Conservation (phyloP, 768 basidiomycete species). For the Phlebiopsis gigantea region DNA sequence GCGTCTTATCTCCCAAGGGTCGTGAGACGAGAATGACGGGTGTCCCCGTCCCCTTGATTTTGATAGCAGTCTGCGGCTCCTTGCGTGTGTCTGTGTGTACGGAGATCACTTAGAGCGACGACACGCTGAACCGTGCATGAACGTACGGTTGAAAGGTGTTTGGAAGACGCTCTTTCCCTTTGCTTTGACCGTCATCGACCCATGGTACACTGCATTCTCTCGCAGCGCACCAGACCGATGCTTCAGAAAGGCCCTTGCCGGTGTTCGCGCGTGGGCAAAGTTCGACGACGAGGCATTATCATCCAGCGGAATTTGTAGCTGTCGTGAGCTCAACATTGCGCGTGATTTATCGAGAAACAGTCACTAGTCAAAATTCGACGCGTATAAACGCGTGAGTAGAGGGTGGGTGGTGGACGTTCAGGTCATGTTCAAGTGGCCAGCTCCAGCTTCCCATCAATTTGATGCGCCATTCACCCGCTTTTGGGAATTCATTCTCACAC, state of each 20-base stretch:
- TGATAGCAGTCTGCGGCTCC: slow-evolving; percentile 9
- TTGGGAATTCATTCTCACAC: too few relatives aligned
- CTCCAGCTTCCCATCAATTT: not conserved
- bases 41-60: slow-evolving; percentile 15
- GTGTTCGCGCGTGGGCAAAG: slow-evolving; percentile 31
- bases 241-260: slow-evolving; percentile 42
- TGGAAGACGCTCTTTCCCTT: slow-evolving; percentile 32
- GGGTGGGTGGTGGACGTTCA: not conserved
- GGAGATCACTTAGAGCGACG: not conserved
- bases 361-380: not conserved
- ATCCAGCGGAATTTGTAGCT: not conserved
- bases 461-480: not conserved
- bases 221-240: slow-evolving; percentile 30
- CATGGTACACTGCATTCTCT: slow-evolving; percentile 44
- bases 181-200: slow-evolving; percentile 36
- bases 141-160: slow-evolving; percentile 30
- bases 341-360: not conserved
- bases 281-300: slow-evolving; percentile 1
- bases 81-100: slow-evolving; percentile 1
- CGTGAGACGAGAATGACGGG: slow-evolving; percentile 26
- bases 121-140: not conserved
- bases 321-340: slow-evolving; percentile 5
- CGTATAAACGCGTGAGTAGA: not conserved
- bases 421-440: not conserved
- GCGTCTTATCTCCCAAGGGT: slow-evolving; percentile 71